Conservation (phyloP, 176 grass and related monocot genomes). For the Rhynchospora breviuscula region DNA sequence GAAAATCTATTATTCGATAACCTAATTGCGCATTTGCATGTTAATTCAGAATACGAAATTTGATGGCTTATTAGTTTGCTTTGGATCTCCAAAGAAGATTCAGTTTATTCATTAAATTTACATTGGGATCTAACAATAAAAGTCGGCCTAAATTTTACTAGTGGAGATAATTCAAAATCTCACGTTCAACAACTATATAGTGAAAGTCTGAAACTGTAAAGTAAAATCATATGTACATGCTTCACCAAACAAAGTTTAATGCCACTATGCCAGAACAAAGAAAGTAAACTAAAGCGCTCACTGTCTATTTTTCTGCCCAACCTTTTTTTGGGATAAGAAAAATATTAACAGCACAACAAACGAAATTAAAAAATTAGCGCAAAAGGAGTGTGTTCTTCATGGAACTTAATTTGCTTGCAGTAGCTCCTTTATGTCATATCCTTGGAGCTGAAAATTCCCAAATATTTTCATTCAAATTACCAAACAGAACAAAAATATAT, state of each 20-base stretch:
- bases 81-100: too few species aligned
- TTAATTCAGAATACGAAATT: too few species aligned
- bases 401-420: constrained; percentile 58
- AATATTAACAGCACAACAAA: background rate
- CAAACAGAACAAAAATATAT: background rate
- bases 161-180: background rate
- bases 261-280: background rate
- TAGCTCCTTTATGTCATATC: constrained; percentile 91
- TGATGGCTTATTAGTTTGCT: too few species aligned
- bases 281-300: background rate
- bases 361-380: background rate
- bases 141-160: background rate
- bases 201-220: background rate
- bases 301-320: background rate
- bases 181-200: background rate
- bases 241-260: background rate
- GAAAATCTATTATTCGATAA: too few species aligned
- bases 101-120: too few species aligned
- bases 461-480: background rate
- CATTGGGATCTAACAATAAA: too few species aligned
- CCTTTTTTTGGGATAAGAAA: background rate
- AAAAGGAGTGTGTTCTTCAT: background rate
- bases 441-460: constrained; percentile 59
- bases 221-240: background rate
- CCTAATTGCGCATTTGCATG: too few species aligned